A percentile compares a stretch with the other conserved stretches of the same genome.
Conservation (phyloP, 1,139 yeast species). For the Entelexis paramagnoliae region DNA sequence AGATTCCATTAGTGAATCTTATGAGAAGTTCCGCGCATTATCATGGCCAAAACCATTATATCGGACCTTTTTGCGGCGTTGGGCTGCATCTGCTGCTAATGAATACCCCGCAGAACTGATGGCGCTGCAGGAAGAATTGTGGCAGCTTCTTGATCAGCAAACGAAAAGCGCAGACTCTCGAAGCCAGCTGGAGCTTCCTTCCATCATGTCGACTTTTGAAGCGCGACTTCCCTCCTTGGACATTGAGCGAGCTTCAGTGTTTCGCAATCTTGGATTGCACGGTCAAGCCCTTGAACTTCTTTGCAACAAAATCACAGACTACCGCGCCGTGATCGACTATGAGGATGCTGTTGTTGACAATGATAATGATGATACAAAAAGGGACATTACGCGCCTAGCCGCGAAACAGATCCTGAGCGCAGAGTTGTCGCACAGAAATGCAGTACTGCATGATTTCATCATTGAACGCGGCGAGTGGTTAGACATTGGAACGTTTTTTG, state of each 20-base stretch:
- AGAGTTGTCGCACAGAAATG: neutral
- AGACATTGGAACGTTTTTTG: neutral
- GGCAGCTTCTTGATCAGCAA: slow-evolving; percentile 16
- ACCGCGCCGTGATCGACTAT: slow-evolving; percentile 14
- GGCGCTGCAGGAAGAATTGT: slow-evolving; percentile 19
- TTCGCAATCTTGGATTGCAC: slow-evolving; percentile 31
- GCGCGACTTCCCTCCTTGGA: slow-evolving; percentile 27
- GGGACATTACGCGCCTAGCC: slow-evolving; percentile 14
- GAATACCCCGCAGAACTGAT: slow-evolving; percentile 11
- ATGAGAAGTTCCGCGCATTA: slow-evolving; percentile 28
- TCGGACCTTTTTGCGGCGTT: neutral
- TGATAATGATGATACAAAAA: neutral
- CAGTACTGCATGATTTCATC: slow-evolving; percentile 18
- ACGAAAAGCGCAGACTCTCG: neutral
- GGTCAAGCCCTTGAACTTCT: slow-evolving; percentile 32
- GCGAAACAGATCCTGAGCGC: slow-evolving; percentile 6
- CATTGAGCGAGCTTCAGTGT: slow-evolving; percentile 32
- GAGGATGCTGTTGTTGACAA: neutral
- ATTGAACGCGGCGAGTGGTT: slow-evolving; percentile 1
- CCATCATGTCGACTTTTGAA: slow-evolving; percentile 24
- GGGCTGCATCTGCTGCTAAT: neutral
- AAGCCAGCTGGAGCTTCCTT: slow-evolving; percentile 14
- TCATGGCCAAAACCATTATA: slow-evolving; percentile 33
- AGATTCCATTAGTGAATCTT: slow-evolving; percentile 14
- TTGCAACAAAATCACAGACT: slow-evolving; percentile 25